Base-by-base conservation (phyloP, 805 yeast genomes). In the Wickerhamomyces mucosus region DNA sequence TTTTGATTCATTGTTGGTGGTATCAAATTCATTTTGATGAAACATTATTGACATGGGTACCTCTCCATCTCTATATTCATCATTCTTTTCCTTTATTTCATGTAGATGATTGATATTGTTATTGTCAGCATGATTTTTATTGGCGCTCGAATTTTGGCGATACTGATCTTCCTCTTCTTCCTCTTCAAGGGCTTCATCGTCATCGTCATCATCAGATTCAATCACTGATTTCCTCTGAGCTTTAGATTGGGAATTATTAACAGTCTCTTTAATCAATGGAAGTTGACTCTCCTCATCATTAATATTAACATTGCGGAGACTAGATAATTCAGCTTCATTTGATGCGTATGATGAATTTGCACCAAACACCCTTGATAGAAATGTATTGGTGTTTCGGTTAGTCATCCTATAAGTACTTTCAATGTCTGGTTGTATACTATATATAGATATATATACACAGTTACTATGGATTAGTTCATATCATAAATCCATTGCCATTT, bases 321-420 rank as follows among this genome's bases (percentile, higher is more conserved):
- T 35, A 4, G 50, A 43, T 16, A 45, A 26, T 28, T 45, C 53
- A 4, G 43, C 33, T 15, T 42, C 51, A 11, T 30, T 39, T 12
- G 26, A 37, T 14, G 43, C 48, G 17, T 36, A 45, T 4, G 52
- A 47, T 8, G 63, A 58, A 25, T 53, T 50, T 29, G 57, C 48
- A 4, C 81, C 83, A 53, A 76, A 75, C 15, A 76, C 78, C 26
- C 82, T 59, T 8, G 79, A 73, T 37, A 76, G 59, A 45, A 76
- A 76, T 6, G 81, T 75, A 42, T 73, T 74, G 6, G 41, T 46
- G 13, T 44, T 35, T 20, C 40, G 44, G 11, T 39, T 28, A 9
- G 41, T 15, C 41, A 45, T 47, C n/a, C n/a, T n/a, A n/a, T n/a
- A n/a, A n/a, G n/a, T n/a, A n/a, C n/a, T n/a, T n/a, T n/a, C n/a